Base-by-base conservation (phyloP, 345 rosid species). In the Arabidopsis arenosa region DNA sequence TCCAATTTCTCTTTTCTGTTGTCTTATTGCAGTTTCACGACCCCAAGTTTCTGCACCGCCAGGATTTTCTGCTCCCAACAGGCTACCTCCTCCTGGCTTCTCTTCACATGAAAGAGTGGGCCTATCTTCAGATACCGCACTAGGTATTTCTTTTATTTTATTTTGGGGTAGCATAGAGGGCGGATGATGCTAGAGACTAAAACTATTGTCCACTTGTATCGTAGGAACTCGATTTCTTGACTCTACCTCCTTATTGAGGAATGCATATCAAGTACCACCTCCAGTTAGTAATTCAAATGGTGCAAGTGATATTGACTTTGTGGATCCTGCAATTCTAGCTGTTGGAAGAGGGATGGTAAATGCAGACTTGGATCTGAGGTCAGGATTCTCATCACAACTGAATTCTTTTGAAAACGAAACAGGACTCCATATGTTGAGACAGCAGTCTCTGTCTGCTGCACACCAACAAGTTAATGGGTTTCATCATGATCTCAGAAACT, bases 81-180 rank as follows among this genome's bases (percentile, higher is more conserved):
- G 96, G 86, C 86, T 92, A 48, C 97, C 99, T 36, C 97, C 99
- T 18, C 99, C 99, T 12, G 97, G 99, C 61, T 95, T 95, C 79
- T 83, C 93, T 74, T 86, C 90, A 63, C 89, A 86, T 44, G 96
- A 86, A 56, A 88, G 93, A 82, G 64, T 80, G 76, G 90, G 90
- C 64, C 87, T 75, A 58, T 59, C 77, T 74, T 85, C 84, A 49
- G 96, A 87, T 70, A n/a, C 77, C 35, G 36, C 78, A 52, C 47
- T 85, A 57, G 90, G 97, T 89, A 71, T 12, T 66, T 80, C 82
- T 71, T 75, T 10, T 53, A 26, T 44, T 68, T 59, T 51, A 1
- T 33, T 43, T 35, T 43, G n/a, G 14, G 13, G 33, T 66, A 59
- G 7, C 28, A 18, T 59, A 49, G 40, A 39, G 41, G 28, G 57